Evolutionary conservation across 1,139 yeast genomes (phyloP), one percentile per base, ranked within the genome.

Genomic region (Suhomyces coccinellae): DNA sequence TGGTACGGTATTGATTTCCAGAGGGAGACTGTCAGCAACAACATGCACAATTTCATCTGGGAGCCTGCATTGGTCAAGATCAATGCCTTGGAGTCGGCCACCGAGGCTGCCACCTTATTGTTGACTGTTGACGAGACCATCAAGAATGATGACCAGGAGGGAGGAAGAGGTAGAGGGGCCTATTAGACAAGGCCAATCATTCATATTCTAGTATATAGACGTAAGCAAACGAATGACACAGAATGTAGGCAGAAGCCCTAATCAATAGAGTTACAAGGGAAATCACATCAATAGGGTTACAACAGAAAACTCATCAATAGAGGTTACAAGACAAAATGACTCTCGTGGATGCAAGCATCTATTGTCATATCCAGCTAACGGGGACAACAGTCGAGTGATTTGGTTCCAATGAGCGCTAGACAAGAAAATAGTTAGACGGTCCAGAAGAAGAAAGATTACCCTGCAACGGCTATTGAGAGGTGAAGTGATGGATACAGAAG

Each of bases 111-210:
- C 8, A 85, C 89, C 49, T 74, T 93, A 60, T 87, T 93, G 57
- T 77, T 93, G 54, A 85, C 95, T 15, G 96, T 93, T 46, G 99
- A 93, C 66, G 99, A 93, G 73, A 93, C 99, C 14, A 90, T 93
- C 55, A 87, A 80, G 62, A 89, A 87, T 62, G 85, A 88, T 59
- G 88, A 83, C 55, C 70, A 79, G 45, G 74, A 74, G 44, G 78
- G 79, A 37, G 80, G 79, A 40, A 82, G 80, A 32, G 89, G 89
- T 44, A 79, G 85, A 67, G 90, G 89, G 54, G 73, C 71, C 29
- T 61, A 60, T 48, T 66, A 62, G 33, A 12, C 36, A 8, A 22
- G 36, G 29, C 36, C n/a, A 27, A 33, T 17, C 17, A 34, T 34
- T 34, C 36, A 22, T 14, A 22, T n/a, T 34, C 36, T 34, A 34